Evolutionary conservation across 192 early-diverging fungal genomes (phyloP), one percentile per base, ranked within the genome.

Genomic region (Mortierella antarctica): DNA sequence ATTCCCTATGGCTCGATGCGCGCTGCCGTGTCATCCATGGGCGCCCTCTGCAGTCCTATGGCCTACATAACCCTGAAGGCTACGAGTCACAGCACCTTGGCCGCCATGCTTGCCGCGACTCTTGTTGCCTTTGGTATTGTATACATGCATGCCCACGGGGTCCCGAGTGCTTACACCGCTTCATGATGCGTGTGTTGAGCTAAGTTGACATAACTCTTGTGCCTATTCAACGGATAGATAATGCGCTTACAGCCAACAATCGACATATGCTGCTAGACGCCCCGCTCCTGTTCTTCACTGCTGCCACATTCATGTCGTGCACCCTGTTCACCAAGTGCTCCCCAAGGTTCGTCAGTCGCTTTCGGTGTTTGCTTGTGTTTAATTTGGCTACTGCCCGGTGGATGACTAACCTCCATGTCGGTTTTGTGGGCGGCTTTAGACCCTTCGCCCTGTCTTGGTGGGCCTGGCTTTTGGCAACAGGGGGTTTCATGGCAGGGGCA

Each of bases 211-310:
- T 65, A 31, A 6, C 18, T 31, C 61, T 10, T 8, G 23, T 14
- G 9, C 8, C 11, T 4, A 0, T 63, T 51, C 2, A 42, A 20
- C 20, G 10, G 3, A 14, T 73, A 93, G 95, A 98, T 67, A 98
- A 93, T 74, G 88, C 93, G 0, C 82, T 97, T 69, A 88, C 95
- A 46, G 89, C 95, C 12, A 95, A 97, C 82, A 94, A 92, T 48
- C 89, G 96, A 21, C 77, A 96, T 41, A 94, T 97, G 49, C 84
- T 95, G 21, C 86, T 97, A 40, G 96, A 98, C 83, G 88, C 92
- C n/a, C 92, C 96, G 69, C 82, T 98, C 50, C 86, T 98, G 71
- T 91, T 98, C 55, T 98, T 97, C 80, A 91, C 89, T 21, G 89
- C 92, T 20, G 73, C 86, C 14, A 87, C 95, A 14, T 76, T 92